phyloP scores from a whole-genome alignment of 1,284 basidiomycete genomes.

The Cryptococcus neoformans region DNA sequence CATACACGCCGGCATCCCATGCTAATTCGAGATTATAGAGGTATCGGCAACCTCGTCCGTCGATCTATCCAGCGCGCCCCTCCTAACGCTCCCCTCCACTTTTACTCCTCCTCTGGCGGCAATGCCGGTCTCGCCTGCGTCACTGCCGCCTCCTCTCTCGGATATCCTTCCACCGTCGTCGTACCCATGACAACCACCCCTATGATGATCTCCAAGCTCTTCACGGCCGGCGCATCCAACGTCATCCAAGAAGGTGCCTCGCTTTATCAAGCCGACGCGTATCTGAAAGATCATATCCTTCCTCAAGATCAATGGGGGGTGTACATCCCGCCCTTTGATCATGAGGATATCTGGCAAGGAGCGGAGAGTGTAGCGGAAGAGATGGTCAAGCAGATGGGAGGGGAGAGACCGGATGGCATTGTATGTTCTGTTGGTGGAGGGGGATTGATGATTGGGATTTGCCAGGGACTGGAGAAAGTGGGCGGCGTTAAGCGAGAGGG shows the following conservation, averaged over 20 bases:
- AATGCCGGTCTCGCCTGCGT: constrained; percentile 29
- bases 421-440: constrained; percentile 26
- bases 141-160: constrained; percentile 15
- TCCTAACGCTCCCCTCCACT: constrained; percentile 15
- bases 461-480: constrained; percentile 7
- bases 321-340: constrained; percentile 26
- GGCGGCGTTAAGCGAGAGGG: not conserved
- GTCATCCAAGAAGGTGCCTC: constrained; percentile 20
- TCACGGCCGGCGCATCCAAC: constrained; percentile 15
- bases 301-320: constrained; percentile 11
- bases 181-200: constrained; percentile 19
- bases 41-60: constrained; percentile 21
- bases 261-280: constrained; percentile 19
- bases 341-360: constrained; percentile 19
- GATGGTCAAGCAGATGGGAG: constrained; percentile 13
- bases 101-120: constrained; percentile 27
- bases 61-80: constrained; percentile 2
- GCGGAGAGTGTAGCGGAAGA: constrained; percentile 18
- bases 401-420: constrained; percentile 12
- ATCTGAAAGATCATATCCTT: constrained; percentile 14
- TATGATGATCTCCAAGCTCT: constrained; percentile 22
- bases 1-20: too few relatives aligned
- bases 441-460: constrained; percentile 19
- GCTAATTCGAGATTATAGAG: too few relatives aligned
- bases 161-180: constrained; percentile 20